Evolutionary conservation across 176 grass and related monocot species (phyloP), one percentile per base, ranked within the genome.

Genomic region (Aegilops speltoides): DNA sequence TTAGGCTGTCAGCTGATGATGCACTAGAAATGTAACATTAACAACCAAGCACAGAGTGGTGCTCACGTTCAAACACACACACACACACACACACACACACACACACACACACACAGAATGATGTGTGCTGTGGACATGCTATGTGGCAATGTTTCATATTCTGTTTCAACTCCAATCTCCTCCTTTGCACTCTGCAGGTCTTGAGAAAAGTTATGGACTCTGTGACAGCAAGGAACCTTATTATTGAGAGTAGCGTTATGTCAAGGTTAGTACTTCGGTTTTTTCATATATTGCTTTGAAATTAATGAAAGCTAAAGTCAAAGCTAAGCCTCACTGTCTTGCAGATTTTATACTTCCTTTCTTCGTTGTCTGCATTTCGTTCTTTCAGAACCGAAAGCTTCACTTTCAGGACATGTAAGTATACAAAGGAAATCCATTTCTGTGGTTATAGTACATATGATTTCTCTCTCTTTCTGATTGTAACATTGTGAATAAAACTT

Each of bases 151-250:
- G 20, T 82, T 85, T 24, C 60, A 29, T 66, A 36, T 73, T 83
- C 52, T 73, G 10, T 74, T 83, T 79, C 83, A 79, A 71, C 60
- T 71, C 40, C 25, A 73, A 8, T 83, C 32, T 70, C 63, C 26
- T 85, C 19, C 86, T 73, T 85, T 62, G 12, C 64, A 36, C 66
- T 46, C 65, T 78, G 57, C 81, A 98, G 96, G 84, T 98, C 78
- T 88, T 98, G 75, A 90, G 96, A 77, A 98, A 98, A 79, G 86
- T 98, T 64, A 92, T 98, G 93, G 96, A 98, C 75, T 98, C 92
- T 83, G 80, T 98, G 45, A 73, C 86, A 70, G 83, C 89, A 69
- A 95, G 91, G 86, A 98, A 95, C 76, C 84, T 94, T 85, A 16
- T 94, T 34, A 38, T 95, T 85, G 96, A 98, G 79, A 95, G 79